These are phyloP conservation scores for Xeromyces bisporus DNA, from an alignment of 495 filamentous ascomycete genomes.

Conservation along the genomic window DNA sequence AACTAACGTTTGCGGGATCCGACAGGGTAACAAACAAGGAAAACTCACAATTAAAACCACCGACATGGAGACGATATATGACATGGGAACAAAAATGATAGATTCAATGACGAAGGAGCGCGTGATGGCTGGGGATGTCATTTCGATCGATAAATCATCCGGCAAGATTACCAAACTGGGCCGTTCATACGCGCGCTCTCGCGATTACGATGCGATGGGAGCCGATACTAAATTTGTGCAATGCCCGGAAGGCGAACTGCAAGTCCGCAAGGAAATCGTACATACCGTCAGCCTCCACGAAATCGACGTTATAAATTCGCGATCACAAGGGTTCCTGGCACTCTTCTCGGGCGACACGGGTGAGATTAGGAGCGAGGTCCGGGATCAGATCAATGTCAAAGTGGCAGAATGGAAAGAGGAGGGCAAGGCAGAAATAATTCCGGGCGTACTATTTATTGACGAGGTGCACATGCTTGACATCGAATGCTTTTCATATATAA, in stretches of 20 bases:
- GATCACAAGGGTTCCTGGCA: constrained; percentile 89
- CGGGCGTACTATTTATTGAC: constrained; percentile 94
- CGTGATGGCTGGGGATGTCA: constrained; percentile 94
- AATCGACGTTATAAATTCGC: constrained; percentile 97
- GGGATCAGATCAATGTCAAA: constrained; percentile 97
- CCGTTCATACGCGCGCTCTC: constrained; percentile 76
- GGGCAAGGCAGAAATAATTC: constrained; percentile 95
- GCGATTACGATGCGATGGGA: constrained; percentile 99
- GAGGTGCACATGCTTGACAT: constrained; percentile 99
- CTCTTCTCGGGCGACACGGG: constrained; percentile 96
- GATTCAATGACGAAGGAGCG: constrained; percentile 98
- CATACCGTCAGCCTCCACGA: constrained; percentile 96
- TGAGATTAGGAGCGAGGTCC: constrained; percentile 91
- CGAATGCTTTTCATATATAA: constrained; percentile 97
- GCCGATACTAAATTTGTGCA: constrained; percentile 96
- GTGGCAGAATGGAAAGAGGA: constrained; percentile 98
- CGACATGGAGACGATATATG: constrained; percentile 99
- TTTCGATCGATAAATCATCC: constrained; percentile 93
- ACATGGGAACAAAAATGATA: constrained; percentile 99
- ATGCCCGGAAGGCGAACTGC: constrained; percentile 95
- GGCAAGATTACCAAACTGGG: constrained; percentile 96
- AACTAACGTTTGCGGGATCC: no score
- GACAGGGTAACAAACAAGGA: constrained; percentile 79
- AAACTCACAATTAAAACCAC: constrained; percentile 99
- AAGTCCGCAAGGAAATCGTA: constrained; percentile 90